Evolutionary conservation across 768 basidiomycete species (phyloP).

Genomic region (Boletus speciosus): DNA sequence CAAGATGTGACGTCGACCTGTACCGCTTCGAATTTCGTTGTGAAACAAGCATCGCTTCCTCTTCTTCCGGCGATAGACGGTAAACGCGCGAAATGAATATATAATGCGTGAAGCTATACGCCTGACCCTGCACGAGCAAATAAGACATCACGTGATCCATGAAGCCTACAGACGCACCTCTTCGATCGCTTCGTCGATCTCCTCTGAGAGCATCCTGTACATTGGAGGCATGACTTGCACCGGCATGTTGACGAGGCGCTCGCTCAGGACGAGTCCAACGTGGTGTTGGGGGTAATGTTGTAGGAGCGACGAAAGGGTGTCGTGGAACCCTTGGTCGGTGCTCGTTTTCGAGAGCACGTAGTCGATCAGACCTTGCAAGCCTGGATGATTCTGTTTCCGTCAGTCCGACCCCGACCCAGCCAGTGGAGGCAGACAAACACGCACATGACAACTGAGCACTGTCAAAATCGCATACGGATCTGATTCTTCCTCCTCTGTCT

Average conservation of each 20-base stretch:
- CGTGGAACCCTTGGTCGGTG: constrained; percentile 46
- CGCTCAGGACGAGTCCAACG: constrained; percentile 82
- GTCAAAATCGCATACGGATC: constrained; percentile 90
- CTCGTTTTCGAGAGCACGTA: constrained; percentile 68
- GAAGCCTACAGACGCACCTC: constrained; percentile 45
- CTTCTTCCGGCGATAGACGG: constrained; percentile 67
- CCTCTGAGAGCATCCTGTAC: constrained; percentile 84
- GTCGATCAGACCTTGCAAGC: constrained; percentile 62
- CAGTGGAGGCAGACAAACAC: constrained; percentile 1
- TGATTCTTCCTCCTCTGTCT: constrained; percentile 58
- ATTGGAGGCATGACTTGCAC: constrained; percentile 89
- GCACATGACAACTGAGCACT: constrained; percentile 73
- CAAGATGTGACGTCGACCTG: constrained; percentile 16
- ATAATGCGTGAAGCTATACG: constrained; percentile 70
- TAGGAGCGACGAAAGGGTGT: constrained; percentile 46
- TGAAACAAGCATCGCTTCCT: constrained; percentile 44
- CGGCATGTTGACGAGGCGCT: constrained; percentile 93
- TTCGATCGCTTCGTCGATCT: constrained; percentile 68
- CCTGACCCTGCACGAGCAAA: constrained; percentile 41
- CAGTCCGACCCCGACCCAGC: neutral
- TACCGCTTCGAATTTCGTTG: constrained; percentile 39
- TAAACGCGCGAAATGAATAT: constrained; percentile 79
- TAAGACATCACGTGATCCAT: neutral
- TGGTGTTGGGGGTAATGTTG: constrained; percentile 33
- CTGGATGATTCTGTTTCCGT: constrained; percentile 57